Evolutionary conservation across 805 yeast species (phyloP), one percentile per base, ranked within the genome.

Genomic region (Kodamaea nitidulidarum): DNA sequence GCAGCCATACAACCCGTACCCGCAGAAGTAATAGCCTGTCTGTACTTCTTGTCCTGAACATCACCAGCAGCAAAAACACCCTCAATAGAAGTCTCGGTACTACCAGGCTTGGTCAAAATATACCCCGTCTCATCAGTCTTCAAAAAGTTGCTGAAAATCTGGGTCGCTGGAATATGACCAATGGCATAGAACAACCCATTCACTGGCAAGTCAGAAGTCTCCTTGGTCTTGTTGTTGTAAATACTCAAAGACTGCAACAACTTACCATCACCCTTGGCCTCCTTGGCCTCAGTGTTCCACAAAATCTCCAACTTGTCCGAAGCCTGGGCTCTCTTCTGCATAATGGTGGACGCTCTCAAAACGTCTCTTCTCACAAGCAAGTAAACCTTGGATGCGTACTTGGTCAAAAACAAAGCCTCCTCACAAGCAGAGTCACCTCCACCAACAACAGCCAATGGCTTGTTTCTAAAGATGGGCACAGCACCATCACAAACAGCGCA

Each of bases 401-500:
- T 93, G 55, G 99, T 93, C 63, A 93, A 76, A 70, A 93, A 93
- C 50, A 86, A 71, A 22, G 99, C 98, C 72, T 93, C 99, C 72
- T 93, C 99, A 67, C 98, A 95, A 14, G 99, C 99, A 51, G 97
- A 88, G 68, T 93, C 99, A 65, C 99, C 99, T 51, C 99, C 99
- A 44, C 99, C 99, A 51, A 93, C 73, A 42, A 93, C 99, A 17
- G 96, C 98, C 61, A 93, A 78, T 28, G 98, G 98, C 69, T 88
- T 85, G 75, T 93, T 85, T 76, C 98, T 86, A 75, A 93, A 93
- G 54, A 93, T 90, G 54, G 99, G 99, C 36, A 93, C 95, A 24
- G 99, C 99, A 67, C 99, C 99, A 63, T 93, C 99, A 71, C 99
- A 93, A 46, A 93, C 98, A 29, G 99, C 99, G 75, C 99, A 93